A percentile compares a stretch with the other conserved stretches of the same genome.
phyloP scores from a whole-genome alignment of 495 filamentous ascomycete genomes.

The Penicillium crystallinum region DNA sequence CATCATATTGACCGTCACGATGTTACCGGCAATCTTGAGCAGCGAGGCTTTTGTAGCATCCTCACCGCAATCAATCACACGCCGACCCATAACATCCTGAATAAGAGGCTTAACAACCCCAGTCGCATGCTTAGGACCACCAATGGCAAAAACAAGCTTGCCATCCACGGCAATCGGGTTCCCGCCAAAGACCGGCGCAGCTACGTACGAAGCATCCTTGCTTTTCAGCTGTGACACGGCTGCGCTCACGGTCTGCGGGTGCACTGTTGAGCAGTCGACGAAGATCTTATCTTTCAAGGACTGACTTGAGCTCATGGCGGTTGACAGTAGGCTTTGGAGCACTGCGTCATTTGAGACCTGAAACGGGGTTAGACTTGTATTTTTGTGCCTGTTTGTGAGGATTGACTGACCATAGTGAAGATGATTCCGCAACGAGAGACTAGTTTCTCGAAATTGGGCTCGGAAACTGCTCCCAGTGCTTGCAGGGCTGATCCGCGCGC shows the following conservation, averaged over 20 bases:
- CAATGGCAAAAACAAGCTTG: slow-evolving; percentile 45
- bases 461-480: slow-evolving; percentile 31
- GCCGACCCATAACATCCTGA: slow-evolving; percentile 41
- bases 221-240: slow-evolving; percentile 32
- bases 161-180: slow-evolving; percentile 41
- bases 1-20: slow-evolving; percentile 46
- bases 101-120: slow-evolving; percentile 40
- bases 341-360: slow-evolving; percentile 42
- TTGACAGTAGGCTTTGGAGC: slow-evolving; percentile 31
- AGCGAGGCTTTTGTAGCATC: slow-evolving; percentile 42
- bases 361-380: not conserved
- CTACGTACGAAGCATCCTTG: slow-evolving; percentile 34
- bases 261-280: slow-evolving; percentile 46
- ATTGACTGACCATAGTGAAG: slow-evolving; percentile 39
- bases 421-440: slow-evolving; percentile 39
- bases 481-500: slow-evolving; percentile 34
- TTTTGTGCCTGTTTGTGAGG: not conserved
- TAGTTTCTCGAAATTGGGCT: slow-evolving; percentile 31
- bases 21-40: slow-evolving; percentile 47
- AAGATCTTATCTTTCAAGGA: slow-evolving; percentile 44
- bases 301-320: slow-evolving; percentile 25
- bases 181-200: slow-evolving; percentile 44
- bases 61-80: slow-evolving; percentile 45
- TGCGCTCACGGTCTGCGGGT: slow-evolving; percentile 34
- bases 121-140: slow-evolving; percentile 31